Base-by-base conservation (phyloP, 2,329 filamentous ascomycete species). In the Aspergillus sp. region DNA sequence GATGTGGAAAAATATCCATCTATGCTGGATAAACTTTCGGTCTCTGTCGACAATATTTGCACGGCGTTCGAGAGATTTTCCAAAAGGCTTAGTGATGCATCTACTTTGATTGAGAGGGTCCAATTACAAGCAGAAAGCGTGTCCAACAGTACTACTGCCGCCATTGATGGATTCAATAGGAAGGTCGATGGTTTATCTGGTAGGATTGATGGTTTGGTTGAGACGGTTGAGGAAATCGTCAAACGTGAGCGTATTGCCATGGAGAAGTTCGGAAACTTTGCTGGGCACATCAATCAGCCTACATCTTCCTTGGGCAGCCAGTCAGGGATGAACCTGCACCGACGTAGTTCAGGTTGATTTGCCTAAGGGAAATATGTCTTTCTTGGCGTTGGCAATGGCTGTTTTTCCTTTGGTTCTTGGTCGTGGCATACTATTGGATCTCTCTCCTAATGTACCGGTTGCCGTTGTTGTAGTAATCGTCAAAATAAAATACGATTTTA, bases 261-360 rank as follows among this genome's bases (percentile, higher is more conserved):
- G 45, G 45, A 47, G 27, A 47, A 47, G 45, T 47, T 47, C 33
- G 45, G 45, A n/a, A 47, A 33, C 17, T 47, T 47, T 47, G 45
- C 45, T 33, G 45, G 45, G 45, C 24, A 24, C 9, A 33, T 47
- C n/a, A 11, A 46, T 31, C 43, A 33, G 45, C 45, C 45, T 43
- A 43, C 17, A 19, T 43, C 40, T 43, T 43, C 40, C 17, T 43
- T 43, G 40, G 40, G 21, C 40, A 21, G 40, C 40, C 17, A 43
- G 40, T 19, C 17, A 21, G 40, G 17, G 17, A 31, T 33, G 15
- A 31, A 47, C 15, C 24, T 33, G 9, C 24, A n/a, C 45, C 23
- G 17, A 24, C 45, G 45, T 9, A 47, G 23, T 24, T 47, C 24
- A 9, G 24, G 24, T 27, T 47, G n/a, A 19, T 17, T 47, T 23